Evolutionary conservation across 345 rosid genomes (phyloP).

Genomic region (Brassica incana): DNA sequence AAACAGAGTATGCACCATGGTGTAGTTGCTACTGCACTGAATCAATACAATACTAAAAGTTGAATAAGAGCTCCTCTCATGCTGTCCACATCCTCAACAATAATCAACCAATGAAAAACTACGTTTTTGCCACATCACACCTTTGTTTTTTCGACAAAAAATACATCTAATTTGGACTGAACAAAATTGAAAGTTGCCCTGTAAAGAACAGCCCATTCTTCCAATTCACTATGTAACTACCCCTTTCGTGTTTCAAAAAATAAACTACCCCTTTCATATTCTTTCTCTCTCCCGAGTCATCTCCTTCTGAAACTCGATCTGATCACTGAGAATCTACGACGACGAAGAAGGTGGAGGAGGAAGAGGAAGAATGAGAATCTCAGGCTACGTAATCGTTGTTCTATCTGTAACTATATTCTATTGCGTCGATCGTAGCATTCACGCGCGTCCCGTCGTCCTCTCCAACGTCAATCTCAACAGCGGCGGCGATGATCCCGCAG

Average conservation of each 20-base stretch:
- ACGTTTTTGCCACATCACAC: too few relatives aligned
- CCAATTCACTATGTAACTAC: too few relatives aligned
- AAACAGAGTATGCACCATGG: background rate
- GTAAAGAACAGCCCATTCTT: too few relatives aligned
- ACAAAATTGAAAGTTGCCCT: too few relatives aligned
- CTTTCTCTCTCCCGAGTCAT: background rate
- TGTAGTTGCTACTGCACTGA: background rate
- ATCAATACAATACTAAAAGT: too few relatives aligned
- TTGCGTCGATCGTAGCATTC: slow-evolving; percentile 37
- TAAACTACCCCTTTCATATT: background rate
- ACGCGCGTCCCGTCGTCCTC: slow-evolving; percentile 70
- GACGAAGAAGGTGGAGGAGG: slow-evolving; percentile 10
- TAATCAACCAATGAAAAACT: too few relatives aligned
- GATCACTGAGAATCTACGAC: slow-evolving; percentile 28
- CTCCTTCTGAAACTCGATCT: slow-evolving; percentile 6
- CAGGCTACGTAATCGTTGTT: slow-evolving; percentile 16
- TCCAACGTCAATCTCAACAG: slow-evolving; percentile 86
- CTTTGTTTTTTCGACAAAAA: too few relatives aligned
- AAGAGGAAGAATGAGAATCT: slow-evolving; percentile 25
- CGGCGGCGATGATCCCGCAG: slow-evolving; percentile 47
- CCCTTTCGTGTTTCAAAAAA: too few relatives aligned
- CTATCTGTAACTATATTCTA: slow-evolving; percentile 43
- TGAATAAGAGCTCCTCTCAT: too few relatives aligned
- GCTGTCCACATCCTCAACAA: too few relatives aligned
- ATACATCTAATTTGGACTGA: too few relatives aligned